These are phyloP conservation scores for Amesomyces nigricolor DNA, from an alignment of 2,329 filamentous ascomycete genomes.

Conservation along the genomic window DNA sequence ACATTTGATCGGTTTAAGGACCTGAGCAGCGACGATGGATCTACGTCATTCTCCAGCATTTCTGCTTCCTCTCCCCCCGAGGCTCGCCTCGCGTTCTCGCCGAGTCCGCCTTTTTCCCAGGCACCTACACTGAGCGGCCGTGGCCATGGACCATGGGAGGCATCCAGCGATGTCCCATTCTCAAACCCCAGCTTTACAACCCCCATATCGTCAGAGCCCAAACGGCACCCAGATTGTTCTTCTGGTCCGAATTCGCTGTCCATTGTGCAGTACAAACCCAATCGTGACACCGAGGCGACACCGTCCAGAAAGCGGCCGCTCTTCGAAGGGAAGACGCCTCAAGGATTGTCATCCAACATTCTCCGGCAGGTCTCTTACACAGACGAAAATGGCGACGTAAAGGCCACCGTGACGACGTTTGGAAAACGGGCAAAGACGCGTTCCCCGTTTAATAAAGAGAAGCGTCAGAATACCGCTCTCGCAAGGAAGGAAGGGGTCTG, in stretches of 20 bases:
- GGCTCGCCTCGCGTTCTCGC: not conserved
- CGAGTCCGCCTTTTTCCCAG: not conserved
- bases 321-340: conserved; percentile 3
- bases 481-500: conserved; percentile 24
- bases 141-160: not conserved
- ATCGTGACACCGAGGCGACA: not conserved
- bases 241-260: not conserved
- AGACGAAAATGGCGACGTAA: conserved; percentile 16
- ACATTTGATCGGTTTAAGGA: not conserved
- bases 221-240: not conserved
- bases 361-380: conserved; percentile 10
- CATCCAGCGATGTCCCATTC: not conserved
- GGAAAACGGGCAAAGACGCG: conserved; percentile 16
- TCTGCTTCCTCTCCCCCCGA: not conserved
- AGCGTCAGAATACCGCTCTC: conserved; percentile 16
- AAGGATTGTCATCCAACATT: conserved; percentile 6
- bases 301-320: conserved; percentile 15
- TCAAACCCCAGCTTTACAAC: not conserved
- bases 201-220: not conserved
- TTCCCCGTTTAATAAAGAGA: conserved; percentile 15
- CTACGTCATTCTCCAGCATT: not conserved
- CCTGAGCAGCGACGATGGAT: not conserved
- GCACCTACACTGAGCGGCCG: not conserved
- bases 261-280: conserved; percentile 19
- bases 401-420: conserved; percentile 18